Base-by-base conservation (phyloP, 345 rosid genomes). In the Fremontodendron californicum region DNA sequence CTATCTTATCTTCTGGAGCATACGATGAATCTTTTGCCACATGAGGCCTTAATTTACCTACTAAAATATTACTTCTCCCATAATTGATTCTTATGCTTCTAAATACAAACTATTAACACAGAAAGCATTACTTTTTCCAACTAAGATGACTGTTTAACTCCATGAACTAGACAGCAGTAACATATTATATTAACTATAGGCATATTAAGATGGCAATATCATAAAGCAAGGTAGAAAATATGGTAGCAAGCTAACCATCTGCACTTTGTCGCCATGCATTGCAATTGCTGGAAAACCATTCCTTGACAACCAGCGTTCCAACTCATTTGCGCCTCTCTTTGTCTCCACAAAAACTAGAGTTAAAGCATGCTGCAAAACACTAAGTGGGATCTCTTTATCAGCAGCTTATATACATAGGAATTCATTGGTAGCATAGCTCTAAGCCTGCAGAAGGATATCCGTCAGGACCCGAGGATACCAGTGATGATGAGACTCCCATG, bases 261-360 rank as follows among this genome's bases (percentile, higher is more conserved):
- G 99, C 65, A 93, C 64, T 88, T 97, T 89, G 81, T 93, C 99
- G 73, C 99, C 99, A 79, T 96, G 99, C 77, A 96, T 96, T 10
- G 92, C 86, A 65, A 97, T 92, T 51, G 98, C 96, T 45, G 97
- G 98, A 78, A 96, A 96, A 43, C 97, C 94, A 75, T 91, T 96
- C 55, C 84, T 62, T 74, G 87, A 89, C 72, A 95, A 61, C 99
- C 99, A 95, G 76, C 87, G 82, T 83, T 96, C 99, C 80, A 96
- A 84, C 13, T 96, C 84, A 82, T 96, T 94, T 37, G 99, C 99
- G 6, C 95, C 95, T 77, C 85, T 96, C 90, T 92, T 96, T n/a
- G 99, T 96, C 93, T 93, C 99, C 84, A 96, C 99, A 79, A 96
- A 96, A 40, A 96, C 97, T 78, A 93, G 89, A 9, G 99, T 96